Evolutionary conservation across 2,329 filamentous ascomycete genomes (phyloP), one percentile per base, ranked within the genome.

Genomic region (Aspergillus candidus): DNA sequence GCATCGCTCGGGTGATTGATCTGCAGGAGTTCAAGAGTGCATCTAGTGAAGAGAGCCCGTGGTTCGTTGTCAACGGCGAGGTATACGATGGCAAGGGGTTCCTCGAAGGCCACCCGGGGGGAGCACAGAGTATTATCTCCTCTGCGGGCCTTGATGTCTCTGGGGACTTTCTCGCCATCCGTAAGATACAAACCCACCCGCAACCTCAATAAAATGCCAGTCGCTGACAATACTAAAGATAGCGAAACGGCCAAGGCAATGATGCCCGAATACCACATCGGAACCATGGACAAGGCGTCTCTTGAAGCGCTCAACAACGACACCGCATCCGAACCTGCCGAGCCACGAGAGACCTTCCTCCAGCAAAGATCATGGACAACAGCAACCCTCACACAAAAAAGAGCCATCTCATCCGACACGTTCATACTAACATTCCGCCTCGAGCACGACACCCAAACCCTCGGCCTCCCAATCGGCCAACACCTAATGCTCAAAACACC

Each of bases 81-180:
- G 88, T 96, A 0, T 96, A 94, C 56, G 84, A 95, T 57, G 90
- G 89, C 4, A 90, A 86, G 1, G 67, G 70, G 2, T 96, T 93
- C 61, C 70, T 96, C 11, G 78, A 88, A 49, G 84, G 75, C 1
- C 90, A 96, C 62, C 90, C 90, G 0, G 90, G 90, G 40, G 90
- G 90, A 40, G 88, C 87, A 3, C 80, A 85, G 51, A 93, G 87
- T 57, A 95, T 96, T 59, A 76, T 84, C 41, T 83, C 83, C 22
- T 87, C 84, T 3, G 89, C 88, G n/a, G 88, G 83, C 0, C 73
- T 86, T 56, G 89, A 96, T 65, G 79, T 79, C 8, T 86, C 85
- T 0, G 90, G 95, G 57, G 90, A 96, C 54, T 96, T 95, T 62
- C 79, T 94, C 70, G 84, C 86, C 11, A 96, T 96, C 56, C 89